Base-by-base conservation (phyloP, 2,329 filamentous ascomycete species). In the Mycocentrospora acerina region DNA sequence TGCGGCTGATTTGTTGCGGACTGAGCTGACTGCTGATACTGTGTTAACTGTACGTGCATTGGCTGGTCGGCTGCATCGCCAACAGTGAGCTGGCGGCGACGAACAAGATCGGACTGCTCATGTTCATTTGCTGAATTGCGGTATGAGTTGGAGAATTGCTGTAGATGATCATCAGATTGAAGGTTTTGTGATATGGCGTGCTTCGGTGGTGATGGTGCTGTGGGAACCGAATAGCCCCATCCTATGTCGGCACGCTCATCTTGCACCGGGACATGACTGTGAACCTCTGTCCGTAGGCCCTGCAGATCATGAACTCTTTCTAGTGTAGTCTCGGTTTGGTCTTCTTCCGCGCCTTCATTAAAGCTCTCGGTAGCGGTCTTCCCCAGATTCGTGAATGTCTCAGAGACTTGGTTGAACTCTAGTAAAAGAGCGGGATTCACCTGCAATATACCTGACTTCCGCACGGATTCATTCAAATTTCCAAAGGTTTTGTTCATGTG, bases 401-500 rank as follows among this genome's bases (percentile, higher is more conserved):
- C 74, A 0, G 76, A 81, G 10, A 80, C 75, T 4, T 70, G 65
- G 32, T 76, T 76, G 10, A 89, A 70, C 34, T 81, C 76, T 18
- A 72, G 70, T 3, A 75, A 77, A 26, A 86, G 73, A 12, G 77
- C 74, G 0, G 83, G 78, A 7, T 78, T 72, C 24, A 73, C 62
- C 24, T 80, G 72, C 7, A 84, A 66, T 14, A 86, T 57, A n/a
- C 81, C 80, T 38, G 78, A 75, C 22, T 71, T 66, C 15, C 82
- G 59, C 2, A 80, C 77, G 26, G 77, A 78, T 47, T 87, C 79
- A 46, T 86, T 81, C 16, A 91, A 77, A 22, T 72, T 74, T 50
- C 82, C 71, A 53, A 94, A 90, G 0, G 81, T 78, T 35, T 76
- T 81, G 67, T 80, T 84, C 82, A 94, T 88, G 53, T 85, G 79